phyloP scores from a whole-genome alignment of 2,329 filamentous ascomycete species.

The Mycosphaerelloides madeirae region DNA sequence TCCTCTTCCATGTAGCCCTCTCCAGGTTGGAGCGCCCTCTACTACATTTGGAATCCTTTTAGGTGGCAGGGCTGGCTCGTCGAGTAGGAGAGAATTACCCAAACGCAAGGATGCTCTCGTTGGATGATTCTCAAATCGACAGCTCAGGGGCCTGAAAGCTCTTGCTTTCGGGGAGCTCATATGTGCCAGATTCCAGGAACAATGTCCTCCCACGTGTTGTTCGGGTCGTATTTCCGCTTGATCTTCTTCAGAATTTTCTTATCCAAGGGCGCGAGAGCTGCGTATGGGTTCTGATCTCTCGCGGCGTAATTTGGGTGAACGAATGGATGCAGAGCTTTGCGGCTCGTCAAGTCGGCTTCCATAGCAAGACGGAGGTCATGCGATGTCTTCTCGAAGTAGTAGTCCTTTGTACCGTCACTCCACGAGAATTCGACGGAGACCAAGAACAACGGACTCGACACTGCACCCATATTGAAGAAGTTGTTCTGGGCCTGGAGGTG shows the following conservation, averaged over 20 bases:
- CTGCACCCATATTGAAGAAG: slow-evolving; percentile 16
- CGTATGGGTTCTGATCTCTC: slow-evolving; percentile 32
- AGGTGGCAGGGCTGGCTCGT: too few species aligned
- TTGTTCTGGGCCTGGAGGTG: slow-evolving; percentile 20
- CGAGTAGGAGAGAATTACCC: too few species aligned
- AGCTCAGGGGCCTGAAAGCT: too few species aligned
- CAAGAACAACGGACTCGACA: slow-evolving; percentile 14
- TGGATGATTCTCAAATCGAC: too few species aligned
- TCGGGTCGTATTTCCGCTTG: slow-evolving; percentile 31
- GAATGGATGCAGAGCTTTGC: slow-evolving; percentile 8
- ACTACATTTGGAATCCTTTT: too few species aligned
- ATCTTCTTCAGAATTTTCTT: slow-evolving; percentile 24
- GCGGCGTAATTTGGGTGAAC: slow-evolving; percentile 36
- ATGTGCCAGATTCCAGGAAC: slow-evolving; percentile 29
- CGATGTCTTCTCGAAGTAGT: slow-evolving; percentile 10
- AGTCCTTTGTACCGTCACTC: slow-evolving; percentile 9
- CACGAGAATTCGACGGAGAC: slow-evolving; percentile 18
- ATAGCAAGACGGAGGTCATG: slow-evolving; percentile 6
- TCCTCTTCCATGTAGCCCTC: too few species aligned
- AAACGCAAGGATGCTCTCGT: too few species aligned
- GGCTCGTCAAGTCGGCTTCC: slow-evolving; percentile 6
- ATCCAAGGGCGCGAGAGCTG: slow-evolving; percentile 22
- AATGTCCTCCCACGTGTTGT: slow-evolving; percentile 28
- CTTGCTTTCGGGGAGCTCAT: too few species aligned
- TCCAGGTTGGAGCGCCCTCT: too few species aligned